Evolutionary conservation across 495 filamentous ascomycete species (phyloP), one percentile per base, ranked within the genome.

Genomic region (Xylaria cubensis): DNA sequence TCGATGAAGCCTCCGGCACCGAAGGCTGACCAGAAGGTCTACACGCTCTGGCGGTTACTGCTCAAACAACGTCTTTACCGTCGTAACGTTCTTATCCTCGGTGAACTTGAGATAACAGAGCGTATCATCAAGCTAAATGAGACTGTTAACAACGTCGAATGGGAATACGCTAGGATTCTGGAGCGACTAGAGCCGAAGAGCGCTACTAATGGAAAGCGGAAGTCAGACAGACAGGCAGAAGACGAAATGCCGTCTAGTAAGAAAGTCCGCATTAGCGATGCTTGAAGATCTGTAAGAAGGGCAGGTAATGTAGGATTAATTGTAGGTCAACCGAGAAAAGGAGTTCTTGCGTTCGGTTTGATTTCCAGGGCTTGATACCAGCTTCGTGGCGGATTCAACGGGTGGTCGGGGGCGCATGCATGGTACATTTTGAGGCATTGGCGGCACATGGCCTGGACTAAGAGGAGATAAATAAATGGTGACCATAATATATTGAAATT

Each of bases 121-220:
- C 88, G 94, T 29, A 88, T 94, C 13, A 86, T 93, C 74, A 95
- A 94, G 82, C 84, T 98, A 26, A 91, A 95, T 74, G 90, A 94
- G 75, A 92, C 92, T 13, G 86, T 94, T 10, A 84, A 85, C 3
- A 89, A 89, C 72, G 90, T 97, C n/a, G 90, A 93, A 79, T 92
- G 91, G 66, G 94, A 96, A 39, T 98, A 96, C 81, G 88, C 89
- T 41, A 82, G 89, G 51, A 80, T 96, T 42, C 81, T 98, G 67
- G 80, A 79, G 72, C 26, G 79, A 74, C 34, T 79, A 17, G 77
- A 79, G 66, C 56, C 64, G 21, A 77, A 76, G 65, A 34, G 51
- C 12, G 64, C 50, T 29, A n/a, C 50, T 24, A 70, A 76, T 29
- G 70, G 70, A 32, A 80, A 74, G 72, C 73, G 80, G 64, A 83